These are phyloP conservation scores for Excoecaria agallocha DNA, from an alignment of 345 rosid genomes.

Conservation along the genomic window DNA sequence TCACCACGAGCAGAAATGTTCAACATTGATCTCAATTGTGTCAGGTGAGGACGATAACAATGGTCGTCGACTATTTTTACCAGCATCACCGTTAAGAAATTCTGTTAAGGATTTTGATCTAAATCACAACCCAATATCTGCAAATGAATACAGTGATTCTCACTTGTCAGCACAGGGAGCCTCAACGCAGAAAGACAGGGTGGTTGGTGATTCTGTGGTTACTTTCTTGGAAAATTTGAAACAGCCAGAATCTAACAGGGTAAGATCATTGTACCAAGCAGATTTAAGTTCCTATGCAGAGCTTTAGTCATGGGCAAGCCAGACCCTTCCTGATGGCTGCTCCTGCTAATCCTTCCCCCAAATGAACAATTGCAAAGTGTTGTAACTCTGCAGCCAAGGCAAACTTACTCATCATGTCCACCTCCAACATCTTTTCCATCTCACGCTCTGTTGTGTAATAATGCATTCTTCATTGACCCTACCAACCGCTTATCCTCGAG, in stretches of 20 bases:
- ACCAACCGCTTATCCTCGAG: conserved; percentile 10
- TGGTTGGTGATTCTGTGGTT: conserved; percentile 6
- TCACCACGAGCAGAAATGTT: conserved; percentile 7
- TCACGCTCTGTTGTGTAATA: conserved; percentile 7
- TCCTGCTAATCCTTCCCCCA: conserved; percentile 9
- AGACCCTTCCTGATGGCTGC: conserved; percentile 14
- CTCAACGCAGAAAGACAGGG: background rate
- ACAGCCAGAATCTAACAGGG: conserved; percentile 1
- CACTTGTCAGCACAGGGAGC: background rate
- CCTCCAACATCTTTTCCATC: background rate
- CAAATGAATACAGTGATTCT: conserved; percentile 6
- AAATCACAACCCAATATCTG: conserved; percentile 14
- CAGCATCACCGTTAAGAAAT: conserved; percentile 5
- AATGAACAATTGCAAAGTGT: conserved; percentile 12
- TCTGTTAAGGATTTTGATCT: conserved; percentile 22
- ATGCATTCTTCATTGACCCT: conserved; percentile 18
- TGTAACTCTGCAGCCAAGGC: conserved; percentile 9
- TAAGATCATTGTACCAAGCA: background rate
- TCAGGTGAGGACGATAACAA: conserved; percentile 14
- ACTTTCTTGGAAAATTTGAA: background rate
- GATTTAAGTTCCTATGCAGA: conserved; percentile 9
- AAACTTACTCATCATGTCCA: background rate
- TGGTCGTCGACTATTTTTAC: conserved; percentile 9
- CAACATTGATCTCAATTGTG: conserved; percentile 23
- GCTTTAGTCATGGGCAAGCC: conserved; percentile 16